phyloP scores from a whole-genome alignment of 2,329 filamentous ascomycete species.

The Neofusicoccum cordaticola region DNA sequence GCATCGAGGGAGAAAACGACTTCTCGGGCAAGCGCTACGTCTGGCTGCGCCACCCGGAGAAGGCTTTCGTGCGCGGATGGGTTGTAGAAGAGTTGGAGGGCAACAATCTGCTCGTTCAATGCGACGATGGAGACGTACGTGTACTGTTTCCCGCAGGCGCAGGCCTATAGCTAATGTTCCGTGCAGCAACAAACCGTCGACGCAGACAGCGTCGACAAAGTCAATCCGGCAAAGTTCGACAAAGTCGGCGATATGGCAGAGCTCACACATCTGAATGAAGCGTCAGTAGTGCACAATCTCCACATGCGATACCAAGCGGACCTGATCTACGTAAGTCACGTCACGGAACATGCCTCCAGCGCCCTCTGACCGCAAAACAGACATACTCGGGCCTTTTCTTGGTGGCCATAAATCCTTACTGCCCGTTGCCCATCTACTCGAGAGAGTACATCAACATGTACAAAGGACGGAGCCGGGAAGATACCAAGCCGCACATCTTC shows the following conservation, averaged over 20 bases:
- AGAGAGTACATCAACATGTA: constrained; percentile 99
- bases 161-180: background rate
- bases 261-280: constrained; percentile 94
- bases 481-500: constrained; percentile 95
- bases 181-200: constrained; percentile 80
- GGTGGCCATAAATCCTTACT: constrained; percentile 96
- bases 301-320: constrained; percentile 94
- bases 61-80: constrained; percentile 89
- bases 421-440: constrained; percentile 87
- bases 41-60: constrained; percentile 85
- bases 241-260: constrained; percentile 99
- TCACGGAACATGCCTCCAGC: background rate
- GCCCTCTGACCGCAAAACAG: constrained; percentile 39
- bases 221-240: constrained; percentile 99
- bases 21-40: constrained; percentile 98
- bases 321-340: constrained; percentile 70
- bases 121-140: constrained; percentile 83
- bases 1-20: constrained; percentile 96
- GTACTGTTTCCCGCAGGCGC: background rate
- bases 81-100: constrained; percentile 76
- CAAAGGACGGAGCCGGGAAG: constrained; percentile 83
- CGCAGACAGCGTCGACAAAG: constrained; percentile 88
- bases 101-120: constrained; percentile 77
- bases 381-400: constrained; percentile 97
- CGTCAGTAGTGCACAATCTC: constrained; percentile 95